Conservation (phyloP, 768 basidiomycete species). For the Leccinum imitatum region DNA sequence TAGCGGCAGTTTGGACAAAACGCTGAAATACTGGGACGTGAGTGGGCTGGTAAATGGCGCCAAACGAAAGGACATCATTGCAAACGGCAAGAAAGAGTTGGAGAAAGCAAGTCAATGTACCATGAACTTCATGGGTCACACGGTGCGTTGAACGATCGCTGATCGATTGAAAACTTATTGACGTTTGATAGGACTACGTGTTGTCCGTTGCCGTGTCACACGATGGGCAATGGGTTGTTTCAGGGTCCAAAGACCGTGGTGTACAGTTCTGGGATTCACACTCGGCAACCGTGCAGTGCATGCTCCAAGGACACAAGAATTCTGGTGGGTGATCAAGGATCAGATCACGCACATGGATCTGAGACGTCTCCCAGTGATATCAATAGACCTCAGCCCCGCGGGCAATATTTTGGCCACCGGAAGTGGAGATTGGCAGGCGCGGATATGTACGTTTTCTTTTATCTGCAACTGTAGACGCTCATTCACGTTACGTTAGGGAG, state of each 20-base stretch:
- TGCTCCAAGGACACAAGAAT: conserved; percentile 81
- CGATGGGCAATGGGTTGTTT: conserved; percentile 93
- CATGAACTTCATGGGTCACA: conserved; percentile 89
- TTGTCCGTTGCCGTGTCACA: conserved; percentile 79
- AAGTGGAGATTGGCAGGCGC: conserved; percentile 68
- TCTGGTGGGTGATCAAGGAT: conserved; percentile 45
- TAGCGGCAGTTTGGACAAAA: conserved; percentile 89
- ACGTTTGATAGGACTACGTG: conserved; percentile 57
- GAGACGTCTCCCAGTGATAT: conserved; percentile 50
- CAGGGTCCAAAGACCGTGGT: conserved; percentile 92
- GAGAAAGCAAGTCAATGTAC: conserved; percentile 58
- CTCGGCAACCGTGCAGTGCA: conserved; percentile 79
- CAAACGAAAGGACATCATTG: conserved; percentile 35
- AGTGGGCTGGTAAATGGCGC: conserved; percentile 31
- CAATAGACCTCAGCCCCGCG: conserved; percentile 64
- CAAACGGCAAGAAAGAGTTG: conserved; percentile 49
- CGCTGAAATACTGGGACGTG: conserved; percentile 85
- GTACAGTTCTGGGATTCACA: conserved; percentile 93
- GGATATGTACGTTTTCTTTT: conserved; percentile 52
- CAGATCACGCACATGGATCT: conserved; percentile 7
- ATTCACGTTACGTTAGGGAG: conserved; percentile 23
- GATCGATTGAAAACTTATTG: conserved; percentile 1
- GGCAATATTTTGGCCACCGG: conserved; percentile 67
- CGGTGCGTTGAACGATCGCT: conserved; percentile 43
- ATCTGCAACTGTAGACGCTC: conserved; percentile 1